phyloP scores from a whole-genome alignment of 768 basidiomycete genomes.

The Naganishia antarctica region DNA sequence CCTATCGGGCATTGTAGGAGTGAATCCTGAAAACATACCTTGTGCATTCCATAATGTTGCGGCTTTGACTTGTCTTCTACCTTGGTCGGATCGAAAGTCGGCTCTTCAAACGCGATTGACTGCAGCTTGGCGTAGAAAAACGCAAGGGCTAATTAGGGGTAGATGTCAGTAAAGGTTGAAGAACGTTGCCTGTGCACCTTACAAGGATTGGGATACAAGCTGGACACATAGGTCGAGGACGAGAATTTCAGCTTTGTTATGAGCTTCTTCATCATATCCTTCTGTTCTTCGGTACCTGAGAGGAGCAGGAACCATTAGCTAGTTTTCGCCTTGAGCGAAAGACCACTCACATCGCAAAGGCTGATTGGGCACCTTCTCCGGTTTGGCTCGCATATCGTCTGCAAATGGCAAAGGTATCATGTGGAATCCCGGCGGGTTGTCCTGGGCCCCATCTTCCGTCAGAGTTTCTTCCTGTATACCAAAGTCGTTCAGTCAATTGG shows the following conservation, averaged over 20 bases:
- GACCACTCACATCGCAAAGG: slow-evolving; percentile 55
- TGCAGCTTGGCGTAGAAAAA: slow-evolving; percentile 86
- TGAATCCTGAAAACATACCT: too few species aligned
- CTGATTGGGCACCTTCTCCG: slow-evolving; percentile 57
- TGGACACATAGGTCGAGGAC: slow-evolving; percentile 73
- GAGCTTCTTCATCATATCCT: slow-evolving; percentile 64
- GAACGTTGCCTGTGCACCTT: slow-evolving; percentile 37
- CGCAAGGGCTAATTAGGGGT: slow-evolving; percentile 60
- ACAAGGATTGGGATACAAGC: slow-evolving; percentile 66
- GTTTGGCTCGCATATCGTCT: slow-evolving; percentile 82
- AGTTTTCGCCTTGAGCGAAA: slow-evolving; percentile 18
- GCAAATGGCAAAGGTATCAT: slow-evolving; percentile 88
- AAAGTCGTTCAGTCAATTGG: not conserved
- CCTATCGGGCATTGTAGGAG: too few species aligned
- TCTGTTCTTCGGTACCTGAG: slow-evolving; percentile 65
- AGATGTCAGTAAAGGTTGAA: not conserved
- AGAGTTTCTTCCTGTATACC: slow-evolving; percentile 60
- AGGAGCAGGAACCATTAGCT: not conserved
- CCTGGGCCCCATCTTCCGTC: slow-evolving; percentile 65
- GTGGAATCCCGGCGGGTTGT: slow-evolving; percentile 83
- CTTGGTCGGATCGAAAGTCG: slow-evolving; percentile 65
- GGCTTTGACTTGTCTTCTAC: slow-evolving; percentile 81
- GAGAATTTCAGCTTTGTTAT: slow-evolving; percentile 74
- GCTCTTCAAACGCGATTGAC: slow-evolving; percentile 85
- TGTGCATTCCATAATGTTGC: slow-evolving; percentile 69